These are phyloP conservation scores for Vishniacozyma victoriae DNA, from an alignment of 768 basidiomycete species.

Conservation along the genomic window DNA sequence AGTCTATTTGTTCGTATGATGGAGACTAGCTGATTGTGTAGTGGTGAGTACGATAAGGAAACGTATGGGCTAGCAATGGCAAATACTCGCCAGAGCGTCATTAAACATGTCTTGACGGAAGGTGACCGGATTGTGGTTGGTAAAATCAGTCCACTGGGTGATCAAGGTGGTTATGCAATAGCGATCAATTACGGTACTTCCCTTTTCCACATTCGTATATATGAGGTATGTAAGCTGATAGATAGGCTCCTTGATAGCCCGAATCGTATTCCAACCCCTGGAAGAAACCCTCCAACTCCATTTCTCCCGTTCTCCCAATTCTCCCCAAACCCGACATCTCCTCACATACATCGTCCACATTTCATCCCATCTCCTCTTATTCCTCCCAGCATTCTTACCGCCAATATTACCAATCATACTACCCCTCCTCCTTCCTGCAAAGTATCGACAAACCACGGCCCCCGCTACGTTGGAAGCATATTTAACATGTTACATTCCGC, in stretches of 20 bases:
- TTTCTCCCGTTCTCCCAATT: conserved; percentile 62
- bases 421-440: conserved; percentile 59
- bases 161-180: conserved; percentile 92
- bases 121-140: conserved; percentile 88
- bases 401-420: conserved; percentile 67
- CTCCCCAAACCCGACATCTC: conserved; percentile 49
- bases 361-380: conserved; percentile 61
- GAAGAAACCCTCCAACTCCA: conserved; percentile 87
- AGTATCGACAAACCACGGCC: conserved; percentile 65
- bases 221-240: not conserved
- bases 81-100: conserved; percentile 78
- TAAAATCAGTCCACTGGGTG: conserved; percentile 69
- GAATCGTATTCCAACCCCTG: conserved; percentile 88
- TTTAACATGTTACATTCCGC: conserved; percentile 74
- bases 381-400: conserved; percentile 69
- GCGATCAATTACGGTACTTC: conserved; percentile 87
- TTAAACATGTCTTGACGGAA: conserved; percentile 94
- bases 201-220: not conserved
- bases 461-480: conserved; percentile 70
- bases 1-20: not conserved
- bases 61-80: conserved; percentile 64
- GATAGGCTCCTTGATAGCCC: conserved; percentile 81
- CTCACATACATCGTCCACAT: conserved; percentile 57
- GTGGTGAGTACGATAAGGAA: conserved; percentile 50
- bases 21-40: not conserved